Base-by-base conservation (phyloP, 805 yeast species). In the Brettanomyces nanus region DNA sequence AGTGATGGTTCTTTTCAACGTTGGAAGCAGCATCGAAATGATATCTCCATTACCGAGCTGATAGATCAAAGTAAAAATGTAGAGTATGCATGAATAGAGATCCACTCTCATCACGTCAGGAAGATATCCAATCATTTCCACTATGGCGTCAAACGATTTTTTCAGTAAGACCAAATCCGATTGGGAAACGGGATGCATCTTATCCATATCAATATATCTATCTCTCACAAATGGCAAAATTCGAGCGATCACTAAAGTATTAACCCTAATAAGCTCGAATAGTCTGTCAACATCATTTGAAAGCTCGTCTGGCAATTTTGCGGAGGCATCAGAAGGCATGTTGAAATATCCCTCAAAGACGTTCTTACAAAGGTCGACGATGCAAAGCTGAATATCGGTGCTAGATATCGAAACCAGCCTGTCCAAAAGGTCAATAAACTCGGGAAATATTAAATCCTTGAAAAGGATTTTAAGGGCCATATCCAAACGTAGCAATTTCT, bases 241-340 rank as follows among this genome's bases (percentile, higher is more conserved):
- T 22, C 65, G 68, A 20, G 79, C 69, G 14, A 87, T 59, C 0
- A 85, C 80, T 17, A 79, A 65, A 63, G 83, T 66, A 14, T 75
- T 71, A 5, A 87, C 69, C 44, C 95, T 68, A 35, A 87, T 59
- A 19, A 89, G 63, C 53, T 90, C 97, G 56, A 90, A 85, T 31
- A 86, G 61, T 50, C 84, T 85, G 48, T 85, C 95, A 38, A 84
- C 79, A 36, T 77, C 80, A 21, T 65, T 59, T 25, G 70, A 62
- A 39, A 76, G 62, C 27, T 63, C 67, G 7, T 70, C 75, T 2
- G 61, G 56, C 2, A 56, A 22, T 22, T 49, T 52, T 4, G 33
- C 20, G 20, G 69, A 62, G 10, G 21, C 19, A 7, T 29, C 39
- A 14, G 18, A 13, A 32, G 17, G 26, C 46, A 69, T 70, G 14